These are phyloP conservation scores for Phellopilus nigrolimitatus DNA, from an alignment of 1,284 basidiomycete species.

Conservation along the genomic window DNA sequence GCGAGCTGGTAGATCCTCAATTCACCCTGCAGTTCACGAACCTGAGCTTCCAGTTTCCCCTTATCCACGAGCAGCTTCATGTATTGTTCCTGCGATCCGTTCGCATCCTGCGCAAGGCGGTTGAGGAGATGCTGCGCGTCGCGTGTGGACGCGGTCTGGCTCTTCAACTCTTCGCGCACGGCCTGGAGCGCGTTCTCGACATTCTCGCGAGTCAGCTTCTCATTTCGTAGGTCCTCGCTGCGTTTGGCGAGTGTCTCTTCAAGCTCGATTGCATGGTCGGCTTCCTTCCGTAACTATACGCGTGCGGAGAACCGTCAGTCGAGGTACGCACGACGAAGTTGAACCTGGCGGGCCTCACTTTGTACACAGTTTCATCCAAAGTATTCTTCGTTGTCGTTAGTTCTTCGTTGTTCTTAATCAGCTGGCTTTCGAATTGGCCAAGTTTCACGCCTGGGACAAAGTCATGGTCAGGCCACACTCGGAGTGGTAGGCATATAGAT, in stretches of 20 bases:
- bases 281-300: constrained; percentile 52
- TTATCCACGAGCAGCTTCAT: constrained; percentile 53
- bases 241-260: constrained; percentile 46
- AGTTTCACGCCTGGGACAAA: constrained; percentile 31
- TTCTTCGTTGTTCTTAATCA: constrained; percentile 50
- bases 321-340: constrained; percentile 10
- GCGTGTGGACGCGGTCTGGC: constrained; percentile 42
- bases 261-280: constrained; percentile 49
- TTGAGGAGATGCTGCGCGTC: constrained; percentile 59
- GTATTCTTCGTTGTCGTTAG: constrained; percentile 47
- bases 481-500: not conserved
- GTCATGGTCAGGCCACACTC: not conserved
- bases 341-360: constrained; percentile 52
- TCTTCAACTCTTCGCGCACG: constrained; percentile 47
- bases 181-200: constrained; percentile 42
- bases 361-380: constrained; percentile 54
- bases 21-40: constrained; percentile 51
- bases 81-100: constrained; percentile 39
- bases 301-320: not conserved
- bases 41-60: constrained; percentile 43
- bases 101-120: constrained; percentile 48
- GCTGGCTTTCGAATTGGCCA: constrained; percentile 50
- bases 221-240: constrained; percentile 50
- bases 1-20: constrained; percentile 34
- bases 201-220: constrained; percentile 52